Evolutionary conservation across 768 basidiomycete genomes (phyloP).

Genomic region (Boletus speciosus): DNA sequence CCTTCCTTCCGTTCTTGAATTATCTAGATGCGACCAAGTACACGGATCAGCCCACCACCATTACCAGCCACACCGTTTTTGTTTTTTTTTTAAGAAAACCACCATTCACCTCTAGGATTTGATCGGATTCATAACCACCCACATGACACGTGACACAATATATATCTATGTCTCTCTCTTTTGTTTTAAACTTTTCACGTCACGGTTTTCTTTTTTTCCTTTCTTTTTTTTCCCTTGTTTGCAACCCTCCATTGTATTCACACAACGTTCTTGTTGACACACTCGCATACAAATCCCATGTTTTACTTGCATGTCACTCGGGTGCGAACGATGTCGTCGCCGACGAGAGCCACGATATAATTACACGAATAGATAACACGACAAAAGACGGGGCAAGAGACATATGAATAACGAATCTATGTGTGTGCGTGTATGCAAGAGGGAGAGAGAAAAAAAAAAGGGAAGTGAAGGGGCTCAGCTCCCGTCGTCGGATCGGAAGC

Average conservation of each 20-base stretch:
- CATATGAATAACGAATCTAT: conserved; percentile 3
- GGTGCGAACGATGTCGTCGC: too few relatives aligned
- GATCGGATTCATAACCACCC: neutral
- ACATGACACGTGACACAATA: neutral
- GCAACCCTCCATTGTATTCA: conserved; percentile 13
- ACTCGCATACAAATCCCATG: neutral
- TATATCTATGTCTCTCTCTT: conserved; percentile 2
- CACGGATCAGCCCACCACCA: conserved; percentile 5
- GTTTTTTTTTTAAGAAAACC: neutral
- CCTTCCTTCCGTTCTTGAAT: conserved; percentile 1
- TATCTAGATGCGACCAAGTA: conserved; percentile 19
- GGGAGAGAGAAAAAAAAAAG: neutral
- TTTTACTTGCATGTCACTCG: neutral
- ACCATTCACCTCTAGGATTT: neutral
- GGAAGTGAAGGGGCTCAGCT: conserved; percentile 19
- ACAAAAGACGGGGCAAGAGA: neutral
- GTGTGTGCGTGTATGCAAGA: neutral
- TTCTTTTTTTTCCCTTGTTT: neutral
- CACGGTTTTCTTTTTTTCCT: neutral
- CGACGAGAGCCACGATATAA: conserved; percentile 1
- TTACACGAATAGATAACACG: conserved; percentile 31
- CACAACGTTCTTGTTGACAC: conserved; percentile 5
- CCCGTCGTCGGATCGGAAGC: conserved; percentile 54
- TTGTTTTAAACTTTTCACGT: neutral
- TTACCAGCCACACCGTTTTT: neutral